phyloP scores from a whole-genome alignment of 1,284 basidiomycete species.

The Fereydounia khargensis region DNA sequence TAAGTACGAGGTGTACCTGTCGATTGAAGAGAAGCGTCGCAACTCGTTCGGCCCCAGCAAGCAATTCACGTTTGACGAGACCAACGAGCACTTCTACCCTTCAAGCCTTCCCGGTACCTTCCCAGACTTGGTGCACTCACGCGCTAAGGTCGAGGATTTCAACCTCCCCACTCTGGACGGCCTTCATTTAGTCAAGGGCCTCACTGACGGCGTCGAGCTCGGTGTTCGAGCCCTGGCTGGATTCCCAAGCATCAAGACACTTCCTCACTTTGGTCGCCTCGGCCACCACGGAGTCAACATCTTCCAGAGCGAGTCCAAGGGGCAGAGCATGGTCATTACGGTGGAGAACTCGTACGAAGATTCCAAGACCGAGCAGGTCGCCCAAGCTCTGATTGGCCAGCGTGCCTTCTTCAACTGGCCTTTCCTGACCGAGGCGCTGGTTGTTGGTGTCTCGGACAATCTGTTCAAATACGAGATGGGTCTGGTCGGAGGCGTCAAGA shows the following conservation, averaged over 20 bases:
- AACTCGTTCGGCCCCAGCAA: conserved; percentile 79
- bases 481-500: conserved; percentile 27
- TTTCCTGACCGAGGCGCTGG: conserved; percentile 86
- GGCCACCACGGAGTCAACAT: conserved; percentile 89
- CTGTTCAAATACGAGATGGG: conserved; percentile 71
- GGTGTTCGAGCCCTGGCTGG: conserved; percentile 86
- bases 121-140: conserved; percentile 80
- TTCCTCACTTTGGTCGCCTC: conserved; percentile 74
- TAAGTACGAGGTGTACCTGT: conserved; percentile 75
- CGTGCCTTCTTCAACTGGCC: conserved; percentile 87
- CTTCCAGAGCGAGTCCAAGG: conserved; percentile 83
- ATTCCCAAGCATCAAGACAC: conserved; percentile 89
- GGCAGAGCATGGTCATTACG: conserved; percentile 87
- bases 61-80: conserved; percentile 70
- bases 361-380: conserved; percentile 67
- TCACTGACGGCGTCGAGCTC: conserved; percentile 83
- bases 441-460: conserved; percentile 81
- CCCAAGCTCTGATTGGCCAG: conserved; percentile 65
- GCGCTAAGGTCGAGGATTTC: conserved; percentile 75
- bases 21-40: conserved; percentile 72
- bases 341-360: conserved; percentile 74
- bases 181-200: conserved; percentile 77
- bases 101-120: conserved; percentile 93
- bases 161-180: conserved; percentile 76
- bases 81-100: conserved; percentile 68